Conservation (phyloP, 306 rosid genomes). For the Neltuma alba region DNA sequence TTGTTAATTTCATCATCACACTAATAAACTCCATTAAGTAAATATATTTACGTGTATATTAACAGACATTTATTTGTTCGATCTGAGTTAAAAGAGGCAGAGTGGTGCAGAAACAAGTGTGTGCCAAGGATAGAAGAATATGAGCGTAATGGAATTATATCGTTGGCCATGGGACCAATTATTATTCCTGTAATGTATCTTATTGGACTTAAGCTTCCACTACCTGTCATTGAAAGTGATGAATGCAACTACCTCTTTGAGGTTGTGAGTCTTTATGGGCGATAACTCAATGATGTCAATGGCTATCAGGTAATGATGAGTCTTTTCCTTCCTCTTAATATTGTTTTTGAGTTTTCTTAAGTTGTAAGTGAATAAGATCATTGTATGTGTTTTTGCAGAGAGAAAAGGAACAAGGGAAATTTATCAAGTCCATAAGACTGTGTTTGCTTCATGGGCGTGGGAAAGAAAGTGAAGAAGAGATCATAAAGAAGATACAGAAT, state of each 20-base stretch:
- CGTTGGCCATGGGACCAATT: not conserved
- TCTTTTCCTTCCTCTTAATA: too few relatives aligned
- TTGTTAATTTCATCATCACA: too few relatives aligned
- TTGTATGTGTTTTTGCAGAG: not conserved
- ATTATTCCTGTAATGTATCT: not conserved
- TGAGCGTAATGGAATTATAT: slow-evolving; percentile 40
- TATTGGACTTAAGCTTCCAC: not conserved
- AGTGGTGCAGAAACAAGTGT: slow-evolving; percentile 46
- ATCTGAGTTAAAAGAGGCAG: slow-evolving; percentile 56
- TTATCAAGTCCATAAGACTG: slow-evolving; percentile 12
- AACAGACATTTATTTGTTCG: too few relatives aligned
- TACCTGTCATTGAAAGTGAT: not conserved
- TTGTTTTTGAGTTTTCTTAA: too few relatives aligned
- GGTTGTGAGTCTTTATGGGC: not conserved
- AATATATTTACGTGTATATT: too few relatives aligned
- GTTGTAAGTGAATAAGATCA: not conserved
- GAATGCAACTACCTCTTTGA: not conserved
- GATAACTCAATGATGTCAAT: not conserved
- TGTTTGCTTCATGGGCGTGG: not conserved
- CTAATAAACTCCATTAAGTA: too few relatives aligned
- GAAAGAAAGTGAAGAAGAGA: not conserved
- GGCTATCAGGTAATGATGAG: too few relatives aligned
- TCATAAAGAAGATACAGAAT: not conserved
- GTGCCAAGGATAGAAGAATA: slow-evolving; percentile 54
- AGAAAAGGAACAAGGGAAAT: not conserved